Percentiles rank a stretch among this genome's conserved stretches.
phyloP scores from a whole-genome alignment of 306 rosid genomes.

The Cucurbita maxima region DNA sequence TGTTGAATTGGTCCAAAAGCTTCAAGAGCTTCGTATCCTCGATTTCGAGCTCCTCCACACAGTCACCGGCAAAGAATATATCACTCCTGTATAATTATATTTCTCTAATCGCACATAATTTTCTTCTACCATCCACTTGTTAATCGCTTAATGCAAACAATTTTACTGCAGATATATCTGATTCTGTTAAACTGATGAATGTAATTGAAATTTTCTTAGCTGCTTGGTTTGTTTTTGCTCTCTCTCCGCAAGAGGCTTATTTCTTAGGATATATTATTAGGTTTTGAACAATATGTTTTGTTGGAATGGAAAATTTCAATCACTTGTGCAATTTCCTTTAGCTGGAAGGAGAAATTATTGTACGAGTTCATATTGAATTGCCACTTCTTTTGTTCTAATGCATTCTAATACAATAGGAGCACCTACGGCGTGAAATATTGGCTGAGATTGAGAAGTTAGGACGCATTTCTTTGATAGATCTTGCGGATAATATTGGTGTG shows the following conservation, averaged over 20 bases:
- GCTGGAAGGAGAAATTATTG: background rate
- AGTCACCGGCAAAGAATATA: constrained; percentile 89
- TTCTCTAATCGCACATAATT: background rate
- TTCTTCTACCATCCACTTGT: background rate
- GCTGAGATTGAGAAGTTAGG: constrained; percentile 60
- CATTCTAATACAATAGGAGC: constrained; percentile 38
- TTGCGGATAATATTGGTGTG: constrained; percentile 70
- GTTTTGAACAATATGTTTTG: background rate
- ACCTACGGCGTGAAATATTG: constrained; percentile 63
- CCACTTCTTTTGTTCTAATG: background rate
- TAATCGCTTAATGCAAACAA: background rate
- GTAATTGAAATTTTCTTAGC: background rate
- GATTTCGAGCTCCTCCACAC: constrained; percentile 95
- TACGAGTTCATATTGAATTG: background rate
- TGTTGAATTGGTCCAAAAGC: constrained; percentile 87
- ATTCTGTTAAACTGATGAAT: background rate
- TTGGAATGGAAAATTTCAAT: background rate
- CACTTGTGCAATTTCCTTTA: background rate
- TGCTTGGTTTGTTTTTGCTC: background rate
- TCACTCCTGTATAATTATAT: constrained; percentile 56
- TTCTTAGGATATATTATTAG: background rate
- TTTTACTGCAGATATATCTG: background rate
- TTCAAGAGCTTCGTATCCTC: constrained; percentile 79
- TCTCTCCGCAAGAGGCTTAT: background rate
- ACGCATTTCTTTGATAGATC: constrained; percentile 72